Percentiles rank a stretch among this genome's conserved stretches.
These are phyloP conservation scores for Polygonum aviculare DNA, from an alignment of 148 eudicot genomes.

Conservation along the genomic window DNA sequence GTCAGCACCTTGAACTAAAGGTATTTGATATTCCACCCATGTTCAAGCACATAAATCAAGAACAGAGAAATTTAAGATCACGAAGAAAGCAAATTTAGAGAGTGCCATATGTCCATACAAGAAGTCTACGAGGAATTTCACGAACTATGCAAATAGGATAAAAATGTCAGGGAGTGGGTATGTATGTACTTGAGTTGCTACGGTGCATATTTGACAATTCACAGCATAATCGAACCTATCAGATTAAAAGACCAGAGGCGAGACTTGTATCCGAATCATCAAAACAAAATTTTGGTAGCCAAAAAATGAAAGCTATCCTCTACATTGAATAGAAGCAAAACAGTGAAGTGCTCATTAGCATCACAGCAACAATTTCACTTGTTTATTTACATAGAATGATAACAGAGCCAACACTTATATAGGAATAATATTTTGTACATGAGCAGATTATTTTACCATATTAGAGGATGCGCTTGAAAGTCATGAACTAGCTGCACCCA, in stretches of 20 bases:
- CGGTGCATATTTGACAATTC: neutral
- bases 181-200: neutral
- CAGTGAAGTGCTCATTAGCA: neutral
- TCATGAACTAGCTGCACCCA: constrained; percentile 82
- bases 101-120: neutral
- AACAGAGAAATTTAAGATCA: neutral
- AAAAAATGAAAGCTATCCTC: neutral
- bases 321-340: neutral
- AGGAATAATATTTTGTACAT: neutral
- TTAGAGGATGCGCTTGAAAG: constrained; percentile 67
- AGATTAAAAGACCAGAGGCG: neutral
- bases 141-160: neutral
- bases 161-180: neutral
- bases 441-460: constrained; percentile 51
- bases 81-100: neutral
- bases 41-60: neutral
- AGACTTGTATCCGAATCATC: neutral
- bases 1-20: neutral
- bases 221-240: neutral
- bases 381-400: neutral
- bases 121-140: neutral
- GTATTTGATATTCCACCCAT: neutral
- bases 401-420: no score
- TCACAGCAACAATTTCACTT: no score
- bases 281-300: neutral